phyloP scores from a whole-genome alignment of 495 filamentous ascomycete genomes.

The Bombardia bombarda region DNA sequence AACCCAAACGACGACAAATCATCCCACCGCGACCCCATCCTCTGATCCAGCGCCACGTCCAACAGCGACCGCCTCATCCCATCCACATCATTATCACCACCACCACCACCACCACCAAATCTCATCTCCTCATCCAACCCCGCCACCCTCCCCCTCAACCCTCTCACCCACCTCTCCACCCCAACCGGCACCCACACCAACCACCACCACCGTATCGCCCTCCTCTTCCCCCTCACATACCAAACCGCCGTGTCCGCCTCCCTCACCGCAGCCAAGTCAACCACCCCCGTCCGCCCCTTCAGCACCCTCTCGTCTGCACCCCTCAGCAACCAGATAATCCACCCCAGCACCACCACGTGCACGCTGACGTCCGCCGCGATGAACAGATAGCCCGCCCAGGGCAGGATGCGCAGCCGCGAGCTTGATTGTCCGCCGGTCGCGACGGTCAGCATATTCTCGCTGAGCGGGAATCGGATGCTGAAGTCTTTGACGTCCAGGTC shows the following conservation, averaged over 20 bases:
- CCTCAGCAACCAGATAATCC: neutral
- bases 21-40: neutral
- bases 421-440: conserved; percentile 8
- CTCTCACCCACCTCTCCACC: neutral
- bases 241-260: neutral
- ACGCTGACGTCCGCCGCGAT: conserved; percentile 1
- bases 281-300: neutral
- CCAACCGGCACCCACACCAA: neutral
- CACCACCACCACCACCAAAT: neutral
- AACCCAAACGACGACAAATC: no score
- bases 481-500: neutral
- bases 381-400: conserved; percentile 13
- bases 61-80: conserved; percentile 1
- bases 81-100: conserved; percentile 1
- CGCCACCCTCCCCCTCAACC: neutral
- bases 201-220: neutral
- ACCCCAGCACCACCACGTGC: neutral
- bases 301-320: neutral
- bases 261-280: conserved; percentile 1
- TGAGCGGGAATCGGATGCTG: conserved; percentile 1
- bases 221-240: neutral
- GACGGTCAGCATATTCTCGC: conserved; percentile 1
- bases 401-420: conserved; percentile 4
- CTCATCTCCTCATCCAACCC: neutral
- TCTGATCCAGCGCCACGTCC: neutral